Conservation (phyloP, 345 rosid genomes). For the Melastoma malabathricum region DNA sequence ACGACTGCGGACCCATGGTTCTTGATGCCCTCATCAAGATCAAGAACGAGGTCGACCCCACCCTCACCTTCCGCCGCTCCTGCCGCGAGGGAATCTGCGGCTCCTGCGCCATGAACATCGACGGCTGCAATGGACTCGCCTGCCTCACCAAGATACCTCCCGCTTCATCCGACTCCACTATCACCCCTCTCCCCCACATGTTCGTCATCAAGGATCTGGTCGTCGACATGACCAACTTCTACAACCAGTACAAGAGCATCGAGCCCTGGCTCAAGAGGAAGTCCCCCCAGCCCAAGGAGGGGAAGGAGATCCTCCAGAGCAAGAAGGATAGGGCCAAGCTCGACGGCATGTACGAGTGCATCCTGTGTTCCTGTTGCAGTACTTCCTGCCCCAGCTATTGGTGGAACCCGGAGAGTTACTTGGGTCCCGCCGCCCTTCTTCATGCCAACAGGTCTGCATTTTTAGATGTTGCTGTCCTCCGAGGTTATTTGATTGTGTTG, state of each 20-base stretch:
- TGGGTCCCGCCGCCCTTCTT: conserved; percentile 91
- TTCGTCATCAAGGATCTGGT: conserved; percentile 88
- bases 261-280: conserved; percentile 99
- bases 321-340: conserved; percentile 85
- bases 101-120: conserved; percentile 92
- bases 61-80: conserved; percentile 87
- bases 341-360: conserved; percentile 97
- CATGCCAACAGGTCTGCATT: conserved; percentile 66
- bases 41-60: conserved; percentile 88
- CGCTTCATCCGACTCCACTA: conserved; percentile 18
- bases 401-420: conserved; percentile 95
- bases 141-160: conserved; percentile 70
- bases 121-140: conserved; percentile 91
- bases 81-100: conserved; percentile 98
- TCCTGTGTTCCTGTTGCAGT: conserved; percentile 87
- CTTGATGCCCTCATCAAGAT: conserved; percentile 92
- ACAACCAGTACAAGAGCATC: conserved; percentile 92
- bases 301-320: conserved; percentile 79
- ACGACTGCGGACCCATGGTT: conserved; percentile 92
- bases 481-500: no score
- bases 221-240: conserved; percentile 93
- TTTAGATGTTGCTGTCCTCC: neutral
- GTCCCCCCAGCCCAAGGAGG: conserved; percentile 42
- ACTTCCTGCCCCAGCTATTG: conserved; percentile 95
- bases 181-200: conserved; percentile 92